Evolutionary conservation across 805 yeast species (phyloP), one percentile per base, ranked within the genome.

Genomic region (Candida bentonensis): DNA sequence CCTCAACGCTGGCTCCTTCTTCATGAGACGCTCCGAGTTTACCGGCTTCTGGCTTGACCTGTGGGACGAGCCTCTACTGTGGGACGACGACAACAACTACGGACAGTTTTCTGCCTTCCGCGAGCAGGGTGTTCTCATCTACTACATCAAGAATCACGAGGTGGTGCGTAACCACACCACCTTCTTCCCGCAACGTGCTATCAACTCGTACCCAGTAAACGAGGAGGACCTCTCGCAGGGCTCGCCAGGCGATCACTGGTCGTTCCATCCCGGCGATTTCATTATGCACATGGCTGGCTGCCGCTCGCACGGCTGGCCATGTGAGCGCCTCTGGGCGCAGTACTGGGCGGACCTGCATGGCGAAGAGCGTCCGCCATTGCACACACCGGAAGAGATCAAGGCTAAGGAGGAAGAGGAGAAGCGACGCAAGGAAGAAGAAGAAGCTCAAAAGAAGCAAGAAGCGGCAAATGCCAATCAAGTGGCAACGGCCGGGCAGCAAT

Each of bases 261-360:
- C 72, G 51, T 76, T 79, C 46, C 67, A 73, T 17, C 94, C 80
- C 50, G 68, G 83, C 42, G 92, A 82, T 60, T 92, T 89, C 61
- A 79, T 87, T 2, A 92, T 92, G 43, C 92, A 92, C 61, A 86
- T 89, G 95, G 97, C 96, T 2, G 98, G 97, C 21, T 89, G 98
- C 65, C 94, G 17, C 17, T 4, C 36, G 7, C 11, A 30, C 17
- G 36, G 36, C 11, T 30, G 36, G 36, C 36, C 36, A 9, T 30
- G 36, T 30, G 36, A 30, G 36, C 7, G 36, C 7, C 11, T 30
- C 17, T 30, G 36, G 36, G 36, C 11, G n/a, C 11, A n/a, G 36
- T 30, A 30, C 17, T 30, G 36, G 36, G 36, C 36, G n/a, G 17
- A 30, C 5, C 36, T 30, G 7, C 13, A 30, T 30, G 36, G 36